Conservation (phyloP, 202 grass and related monocot species). For the Carex arenaria region DNA sequence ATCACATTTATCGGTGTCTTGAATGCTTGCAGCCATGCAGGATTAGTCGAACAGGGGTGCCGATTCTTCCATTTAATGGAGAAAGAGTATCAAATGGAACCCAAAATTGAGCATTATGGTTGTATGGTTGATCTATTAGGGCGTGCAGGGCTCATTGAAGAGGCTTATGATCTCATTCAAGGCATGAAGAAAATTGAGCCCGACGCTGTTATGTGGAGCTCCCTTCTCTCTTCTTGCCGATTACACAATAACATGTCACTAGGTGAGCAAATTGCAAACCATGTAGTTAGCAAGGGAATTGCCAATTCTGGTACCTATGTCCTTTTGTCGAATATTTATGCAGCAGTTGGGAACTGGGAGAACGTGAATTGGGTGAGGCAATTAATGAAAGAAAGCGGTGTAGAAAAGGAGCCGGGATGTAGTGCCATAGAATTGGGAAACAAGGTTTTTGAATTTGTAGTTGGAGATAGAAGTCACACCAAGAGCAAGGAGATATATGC, state of each 20-base stretch:
- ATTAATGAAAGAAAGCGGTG: conserved; percentile 75
- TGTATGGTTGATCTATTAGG: conserved; percentile 86
- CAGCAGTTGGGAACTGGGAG: conserved; percentile 56
- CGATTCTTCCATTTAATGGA: conserved; percentile 48
- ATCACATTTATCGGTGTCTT: conserved; percentile 88
- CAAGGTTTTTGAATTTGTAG: conserved; percentile 65
- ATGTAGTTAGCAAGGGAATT: conserved; percentile 44
- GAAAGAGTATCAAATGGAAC: conserved; percentile 48
- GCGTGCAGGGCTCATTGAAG: conserved; percentile 53
- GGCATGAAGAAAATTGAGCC: conserved; percentile 42
- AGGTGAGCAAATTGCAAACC: conserved; percentile 60
- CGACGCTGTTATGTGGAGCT: conserved; percentile 61
- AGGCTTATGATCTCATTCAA: conserved; percentile 64
- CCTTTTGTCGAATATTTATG: conserved; percentile 87
- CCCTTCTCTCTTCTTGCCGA: conserved; percentile 64
- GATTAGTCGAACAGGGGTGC: conserved; percentile 53
- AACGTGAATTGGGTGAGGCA: conserved; percentile 44
- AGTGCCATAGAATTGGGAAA: conserved; percentile 62
- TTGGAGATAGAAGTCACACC: conserved; percentile 66
- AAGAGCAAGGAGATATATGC: conserved; percentile 59
- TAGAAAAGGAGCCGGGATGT: conserved; percentile 79
- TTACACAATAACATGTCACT: conserved; percentile 68
- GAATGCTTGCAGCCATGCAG: conserved; percentile 80
- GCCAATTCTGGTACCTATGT: conserved; percentile 77
- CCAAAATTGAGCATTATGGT: conserved; percentile 91